A percentile compares a stretch with the other conserved stretches of the same genome.
Conservation (phyloP, 2,329 filamentous ascomycete species). For the Colletotrichum navitas region DNA sequence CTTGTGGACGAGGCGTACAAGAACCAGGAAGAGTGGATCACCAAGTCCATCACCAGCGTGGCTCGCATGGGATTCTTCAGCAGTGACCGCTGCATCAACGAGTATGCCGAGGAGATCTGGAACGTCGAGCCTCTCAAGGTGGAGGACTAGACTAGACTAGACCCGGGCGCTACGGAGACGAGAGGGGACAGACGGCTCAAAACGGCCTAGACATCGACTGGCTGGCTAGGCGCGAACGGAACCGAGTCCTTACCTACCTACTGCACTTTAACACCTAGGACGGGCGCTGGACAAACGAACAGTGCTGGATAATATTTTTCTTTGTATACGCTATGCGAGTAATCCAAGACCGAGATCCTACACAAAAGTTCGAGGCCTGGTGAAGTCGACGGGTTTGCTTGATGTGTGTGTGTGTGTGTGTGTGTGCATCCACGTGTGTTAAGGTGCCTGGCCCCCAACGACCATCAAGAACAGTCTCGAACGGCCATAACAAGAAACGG, state of each 20-base stretch:
- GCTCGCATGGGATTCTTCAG: conserved; percentile 98
- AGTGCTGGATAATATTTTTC: conserved; percentile 38
- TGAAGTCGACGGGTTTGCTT: background rate
- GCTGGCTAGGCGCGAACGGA: conserved; percentile 18
- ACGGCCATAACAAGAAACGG: conserved; percentile 17
- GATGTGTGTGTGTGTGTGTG: background rate
- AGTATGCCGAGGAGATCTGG: conserved; percentile 98
- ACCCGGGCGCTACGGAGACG: conserved; percentile 10
- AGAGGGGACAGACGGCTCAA: background rate
- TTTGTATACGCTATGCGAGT: conserved; percentile 32
- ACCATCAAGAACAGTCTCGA: conserved; percentile 15
- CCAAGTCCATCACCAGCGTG: conserved; percentile 89
- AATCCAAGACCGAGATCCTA: background rate
- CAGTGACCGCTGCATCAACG: conserved; percentile 93
- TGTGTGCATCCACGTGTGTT: background rate
- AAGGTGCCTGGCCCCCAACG: background rate
- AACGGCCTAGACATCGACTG: conserved; percentile 1
- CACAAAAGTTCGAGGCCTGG: background rate
- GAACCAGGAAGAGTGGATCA: conserved; percentile 92
- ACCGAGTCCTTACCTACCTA: conserved; percentile 25
- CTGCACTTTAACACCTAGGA: conserved; percentile 15
- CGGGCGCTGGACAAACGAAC: conserved; percentile 24
- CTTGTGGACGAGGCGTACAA: conserved; percentile 93
- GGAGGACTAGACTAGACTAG: conserved; percentile 48
- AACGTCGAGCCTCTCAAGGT: conserved; percentile 85